Base-by-base conservation (phyloP, 2,329 filamentous ascomycete species). In the Proliferodiscus dingleyae region DNA sequence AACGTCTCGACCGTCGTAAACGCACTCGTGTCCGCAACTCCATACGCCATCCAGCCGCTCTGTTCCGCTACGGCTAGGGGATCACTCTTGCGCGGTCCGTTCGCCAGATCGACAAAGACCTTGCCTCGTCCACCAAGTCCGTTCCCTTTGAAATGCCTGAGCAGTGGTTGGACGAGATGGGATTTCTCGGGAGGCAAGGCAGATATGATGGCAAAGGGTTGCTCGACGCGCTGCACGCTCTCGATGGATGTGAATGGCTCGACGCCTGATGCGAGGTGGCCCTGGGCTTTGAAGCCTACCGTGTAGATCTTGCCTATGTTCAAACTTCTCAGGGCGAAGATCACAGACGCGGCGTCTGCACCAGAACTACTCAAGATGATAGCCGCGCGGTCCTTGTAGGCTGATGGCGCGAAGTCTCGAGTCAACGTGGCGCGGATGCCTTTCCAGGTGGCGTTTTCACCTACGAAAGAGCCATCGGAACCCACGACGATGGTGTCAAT, bases 1-100 rank as follows among this genome's bases (percentile, higher is more conserved):
- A 93, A 67, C 39, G 83, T 91, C 67, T 93, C 86, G 4, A 91
- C 87, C 2, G 86, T 90, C 18, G 86, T 90, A 69, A 89, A 93
- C 0, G 87, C 87, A 46, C 83, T 84, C 24, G 89, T 85, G 64
- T 94, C 87, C 19, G 83, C 85, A 15, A 84, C 79, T 1, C 85
- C 85, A 61, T 91, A 93, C 5, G 85, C 81, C 19, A 82, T 83
- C 73, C 89, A 94, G 0, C 88, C 88, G 45, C 80, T 81, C 59
- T 81, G 77, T 57, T 83, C 78, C 1, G 88, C 88, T 16, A 89
- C 77, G 5, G 76, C 71, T 22, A 83, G 71, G 1, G 85, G 83
- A 61, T 91, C 83, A 8, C 76, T 77, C 56, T 83, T 85, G 43
- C 82, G 74, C 13, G 77, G 74, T 2, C 71, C 69, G 24, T 63